These are phyloP conservation scores for Spathaspora passalidarum DNA, from an alignment of 805 yeast genomes.

Conservation along the genomic window DNA sequence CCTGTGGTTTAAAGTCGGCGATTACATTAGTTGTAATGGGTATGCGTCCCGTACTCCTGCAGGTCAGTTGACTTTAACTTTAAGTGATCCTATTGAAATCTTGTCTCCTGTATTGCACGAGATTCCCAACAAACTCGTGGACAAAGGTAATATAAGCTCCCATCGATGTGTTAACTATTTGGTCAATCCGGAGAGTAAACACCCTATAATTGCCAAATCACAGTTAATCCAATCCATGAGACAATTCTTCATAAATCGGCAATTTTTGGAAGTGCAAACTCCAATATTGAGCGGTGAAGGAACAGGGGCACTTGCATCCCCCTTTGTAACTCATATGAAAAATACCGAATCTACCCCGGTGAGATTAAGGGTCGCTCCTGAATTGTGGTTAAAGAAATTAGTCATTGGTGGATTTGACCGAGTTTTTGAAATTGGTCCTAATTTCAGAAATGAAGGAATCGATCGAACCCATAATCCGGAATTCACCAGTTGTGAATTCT, in stretches of 20 bases:
- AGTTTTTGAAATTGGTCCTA: conserved; percentile 82
- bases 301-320: conserved; percentile 92
- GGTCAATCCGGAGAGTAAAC: conserved; percentile 50
- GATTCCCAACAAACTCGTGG: conserved; percentile 58
- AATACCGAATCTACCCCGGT: conserved; percentile 31
- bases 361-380: conserved; percentile 88
- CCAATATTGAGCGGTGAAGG: conserved; percentile 74
- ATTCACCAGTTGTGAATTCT: conserved; percentile 87
- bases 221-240: conserved; percentile 56
- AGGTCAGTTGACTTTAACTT: conserved; percentile 74
- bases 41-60: conserved; percentile 70
- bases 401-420: conserved; percentile 82
- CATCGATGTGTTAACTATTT: conserved; percentile 75
- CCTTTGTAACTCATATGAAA: conserved; percentile 61
- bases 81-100: conserved; percentile 45
- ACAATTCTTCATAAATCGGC: conserved; percentile 47
- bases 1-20: conserved; percentile 62
- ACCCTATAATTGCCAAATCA: conserved; percentile 50
- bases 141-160: conserved; percentile 53
- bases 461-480: conserved; percentile 95
- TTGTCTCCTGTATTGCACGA: conserved; percentile 60
- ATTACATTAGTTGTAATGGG: conserved; percentile 65
- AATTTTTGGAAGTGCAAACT: conserved; percentile 82
- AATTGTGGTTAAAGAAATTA: conserved; percentile 84
- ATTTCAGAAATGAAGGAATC: conserved; percentile 88